phyloP scores from a whole-genome alignment of 768 basidiomycete genomes.

The Lactarius sp. region DNA sequence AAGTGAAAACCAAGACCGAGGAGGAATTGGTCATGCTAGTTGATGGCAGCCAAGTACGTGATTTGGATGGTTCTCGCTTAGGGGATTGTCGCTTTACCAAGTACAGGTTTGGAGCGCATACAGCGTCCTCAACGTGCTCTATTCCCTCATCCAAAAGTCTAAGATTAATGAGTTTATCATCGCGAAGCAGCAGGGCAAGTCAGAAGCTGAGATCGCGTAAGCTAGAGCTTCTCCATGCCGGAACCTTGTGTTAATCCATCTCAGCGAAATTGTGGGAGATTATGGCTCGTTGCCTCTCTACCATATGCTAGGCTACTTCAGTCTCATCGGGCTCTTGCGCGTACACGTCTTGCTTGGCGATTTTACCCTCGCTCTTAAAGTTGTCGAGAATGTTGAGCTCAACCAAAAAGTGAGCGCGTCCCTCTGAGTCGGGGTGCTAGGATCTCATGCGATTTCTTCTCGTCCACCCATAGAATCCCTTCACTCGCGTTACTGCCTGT shows the following conservation, averaged over 20 bases:
- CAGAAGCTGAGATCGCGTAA: slow-evolving; percentile 78
- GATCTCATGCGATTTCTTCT: background rate
- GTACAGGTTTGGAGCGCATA: slow-evolving; percentile 93
- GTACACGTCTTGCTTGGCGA: slow-evolving; percentile 96
- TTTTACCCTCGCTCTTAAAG: slow-evolving; percentile 89
- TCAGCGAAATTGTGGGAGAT: slow-evolving; percentile 81
- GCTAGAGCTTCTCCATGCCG: slow-evolving; percentile 31
- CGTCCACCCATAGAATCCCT: slow-evolving; percentile 51
- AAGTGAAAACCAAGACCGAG: slow-evolving; percentile 77
- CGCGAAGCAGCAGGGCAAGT: slow-evolving; percentile 76
- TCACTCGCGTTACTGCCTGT: slow-evolving; percentile 93
- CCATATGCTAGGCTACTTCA: slow-evolving; percentile 95
- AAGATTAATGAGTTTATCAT: slow-evolving; percentile 89
- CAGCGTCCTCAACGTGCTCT: slow-evolving; percentile 95
- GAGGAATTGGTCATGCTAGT: slow-evolving; percentile 83
- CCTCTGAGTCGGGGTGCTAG: background rate
- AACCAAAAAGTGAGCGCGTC: slow-evolving; percentile 63
- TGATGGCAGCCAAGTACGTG: slow-evolving; percentile 57
- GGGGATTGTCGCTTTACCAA: background rate
- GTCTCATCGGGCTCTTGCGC: slow-evolving; percentile 88
- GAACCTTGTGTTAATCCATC: slow-evolving; percentile 3
- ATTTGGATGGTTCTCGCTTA: background rate
- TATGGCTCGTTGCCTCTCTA: slow-evolving; percentile 89
- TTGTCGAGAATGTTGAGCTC: slow-evolving; percentile 91
- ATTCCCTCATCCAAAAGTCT: slow-evolving; percentile 97